Conservation (phyloP, 2,329 filamentous ascomycete genomes). For the Bipolaris victoriae region DNA sequence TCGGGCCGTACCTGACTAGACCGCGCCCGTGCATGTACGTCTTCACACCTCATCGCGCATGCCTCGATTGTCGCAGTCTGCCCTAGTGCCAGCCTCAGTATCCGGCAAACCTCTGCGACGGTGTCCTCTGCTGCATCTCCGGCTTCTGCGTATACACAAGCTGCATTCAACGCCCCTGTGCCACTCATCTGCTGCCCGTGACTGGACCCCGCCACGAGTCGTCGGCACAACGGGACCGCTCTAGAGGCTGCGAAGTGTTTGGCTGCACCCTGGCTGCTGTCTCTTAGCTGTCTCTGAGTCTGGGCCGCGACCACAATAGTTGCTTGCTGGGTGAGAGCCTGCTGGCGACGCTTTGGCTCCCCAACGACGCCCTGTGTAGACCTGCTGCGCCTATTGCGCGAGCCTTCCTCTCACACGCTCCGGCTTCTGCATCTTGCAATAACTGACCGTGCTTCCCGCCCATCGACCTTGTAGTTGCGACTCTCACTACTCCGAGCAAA, state of each 20-base stretch:
- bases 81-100: constrained; percentile 10
- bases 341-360: not conserved
- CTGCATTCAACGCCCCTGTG: not conserved
- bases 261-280: constrained; percentile 15
- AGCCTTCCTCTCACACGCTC: constrained; percentile 8
- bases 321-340: constrained; percentile 17
- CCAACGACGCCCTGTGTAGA: constrained; percentile 19
- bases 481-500: constrained; percentile 2
- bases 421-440: constrained; percentile 1
- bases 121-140: constrained; percentile 1
- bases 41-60: constrained; percentile 25
- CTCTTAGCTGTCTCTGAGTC: constrained; percentile 27
- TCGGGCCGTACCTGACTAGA: constrained; percentile 26
- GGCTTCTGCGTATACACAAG: not conserved
- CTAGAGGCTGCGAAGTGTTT: constrained; percentile 26
- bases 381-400: constrained; percentile 11
- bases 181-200: constrained; percentile 11
- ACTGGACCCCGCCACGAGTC: constrained; percentile 31
- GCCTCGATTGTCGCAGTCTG: constrained; percentile 10
- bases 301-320: constrained; percentile 19
- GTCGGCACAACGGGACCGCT: constrained; percentile 36
- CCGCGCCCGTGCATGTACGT: constrained; percentile 22
- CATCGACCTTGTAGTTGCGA: constrained; percentile 3
- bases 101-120: constrained; percentile 12
- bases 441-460: not conserved